Base-by-base conservation (phyloP, 495 filamentous ascomycete species). In the Aspergillus diversus region DNA sequence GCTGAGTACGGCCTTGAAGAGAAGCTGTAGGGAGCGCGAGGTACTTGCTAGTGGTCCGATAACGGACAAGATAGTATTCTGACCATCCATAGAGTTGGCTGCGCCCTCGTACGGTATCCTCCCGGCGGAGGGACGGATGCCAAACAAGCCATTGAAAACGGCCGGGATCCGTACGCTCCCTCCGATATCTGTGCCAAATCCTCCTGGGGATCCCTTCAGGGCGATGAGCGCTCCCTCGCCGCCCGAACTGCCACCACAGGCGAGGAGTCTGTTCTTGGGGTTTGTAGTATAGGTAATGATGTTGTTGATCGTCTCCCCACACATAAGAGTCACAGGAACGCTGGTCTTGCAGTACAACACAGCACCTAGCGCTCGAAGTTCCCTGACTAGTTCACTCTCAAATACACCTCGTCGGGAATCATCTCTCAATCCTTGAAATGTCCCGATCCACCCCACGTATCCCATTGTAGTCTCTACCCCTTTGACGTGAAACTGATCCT, bases 131-230 rank as follows among this genome's bases (percentile, higher is more conserved):
- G 83, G 81, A 21, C 77, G 70, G 15, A 85, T 48, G 0, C 87
- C 87, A 75, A 84, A 90, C 1, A 88, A 65, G 5, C 80, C 83
- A 68, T 87, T 87, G 62, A 90, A 90, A 2, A 81, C 83, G 32
- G 86, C 80, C 2, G 90, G 90, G 55, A 90, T 85, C 0, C 90
- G 78, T 17, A 92, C 83, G 62, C 80, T 87, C 7, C 90, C 90
- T 0, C 89, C 90, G 55, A 93, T 87, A 74, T 93, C 90, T 13
- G 89, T 91, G 0, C 87, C 86, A 66, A 88, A 80, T 0, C 86
- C 86, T 16, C 75, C 70, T 0, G 85, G 76, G 42, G 81, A 86
- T 9, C 86, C 86, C 35, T 71, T 75, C 56, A 88, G 70, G 1
- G 78, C 84, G 46, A 87, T 74, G 35, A 87, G 70, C 33, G 82